phyloP scores from a whole-genome alignment of 345 rosid genomes.

The Brassica napus region DNA sequence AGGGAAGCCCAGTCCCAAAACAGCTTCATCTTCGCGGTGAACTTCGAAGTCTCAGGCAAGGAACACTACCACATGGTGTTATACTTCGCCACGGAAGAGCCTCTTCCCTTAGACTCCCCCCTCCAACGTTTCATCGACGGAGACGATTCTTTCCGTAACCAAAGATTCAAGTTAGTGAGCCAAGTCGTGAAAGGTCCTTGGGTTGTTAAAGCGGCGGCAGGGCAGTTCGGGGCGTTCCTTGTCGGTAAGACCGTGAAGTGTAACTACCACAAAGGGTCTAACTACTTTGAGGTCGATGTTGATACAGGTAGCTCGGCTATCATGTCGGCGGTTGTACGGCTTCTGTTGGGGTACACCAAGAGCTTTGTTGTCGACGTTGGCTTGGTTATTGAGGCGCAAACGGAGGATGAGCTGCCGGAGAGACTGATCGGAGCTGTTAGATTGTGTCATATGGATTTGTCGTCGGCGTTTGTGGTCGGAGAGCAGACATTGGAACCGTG shows the following conservation, averaged over 20 bases:
- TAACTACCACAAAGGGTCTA: constrained; percentile 62
- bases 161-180: constrained; percentile 73
- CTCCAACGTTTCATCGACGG: constrained; percentile 60
- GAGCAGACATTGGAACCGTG: not conserved
- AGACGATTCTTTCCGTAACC: constrained; percentile 59
- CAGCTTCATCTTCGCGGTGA: constrained; percentile 69
- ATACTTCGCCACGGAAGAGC: constrained; percentile 69
- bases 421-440: constrained; percentile 69
- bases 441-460: constrained; percentile 71
- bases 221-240: constrained; percentile 66
- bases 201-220: constrained; percentile 73
- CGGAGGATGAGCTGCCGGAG: constrained; percentile 83
- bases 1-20: constrained; percentile 51
- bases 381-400: constrained; percentile 68
- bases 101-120: constrained; percentile 52
- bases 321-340: constrained; percentile 50
- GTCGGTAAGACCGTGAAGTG: constrained; percentile 62
- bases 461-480: constrained; percentile 58
- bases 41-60: constrained; percentile 67
- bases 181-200: constrained; percentile 80
- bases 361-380: constrained; percentile 66
- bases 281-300: constrained; percentile 83
- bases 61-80: constrained; percentile 63
- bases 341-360: constrained; percentile 57
- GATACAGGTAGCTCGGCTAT: constrained; percentile 65